Evolutionary conservation across 495 filamentous ascomycete genomes (phyloP).

Genomic region (Pseudevernia furfuracea): DNA sequence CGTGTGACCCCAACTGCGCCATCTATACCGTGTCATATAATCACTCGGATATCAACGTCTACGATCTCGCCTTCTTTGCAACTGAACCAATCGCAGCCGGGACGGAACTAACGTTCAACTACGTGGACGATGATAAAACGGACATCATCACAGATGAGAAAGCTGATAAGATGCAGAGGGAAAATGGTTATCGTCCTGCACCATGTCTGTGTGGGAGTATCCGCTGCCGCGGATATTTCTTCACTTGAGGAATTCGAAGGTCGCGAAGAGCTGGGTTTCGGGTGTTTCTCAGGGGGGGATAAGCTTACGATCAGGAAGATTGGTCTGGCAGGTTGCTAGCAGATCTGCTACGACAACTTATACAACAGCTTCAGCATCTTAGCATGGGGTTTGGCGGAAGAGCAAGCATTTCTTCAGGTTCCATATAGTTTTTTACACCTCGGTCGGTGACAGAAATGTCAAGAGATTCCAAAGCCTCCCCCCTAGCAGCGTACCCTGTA

Average conservation of each 20-base stretch:
- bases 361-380: neutral
- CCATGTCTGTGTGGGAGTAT: constrained; percentile 59
- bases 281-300: neutral
- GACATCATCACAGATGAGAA: constrained; percentile 36
- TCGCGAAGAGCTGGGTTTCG: neutral
- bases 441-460: neutral
- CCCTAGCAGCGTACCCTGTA: neutral
- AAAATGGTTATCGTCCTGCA: constrained; percentile 41
- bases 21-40: constrained; percentile 78
- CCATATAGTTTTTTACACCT: neutral
- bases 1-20: constrained; percentile 65
- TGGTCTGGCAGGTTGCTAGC: neutral
- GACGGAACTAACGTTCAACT: constrained; percentile 84
- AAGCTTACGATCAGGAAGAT: neutral
- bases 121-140: constrained; percentile 52
- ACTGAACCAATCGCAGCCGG: constrained; percentile 55
- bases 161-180: constrained; percentile 43
- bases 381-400: neutral
- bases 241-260: constrained; percentile 25
- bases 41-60: constrained; percentile 64
- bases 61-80: constrained; percentile 85
- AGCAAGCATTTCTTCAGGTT: neutral
- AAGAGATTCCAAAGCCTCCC: neutral
- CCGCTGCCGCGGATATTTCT: constrained; percentile 63
- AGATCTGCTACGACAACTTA: too few species aligned